phyloP scores from a whole-genome alignment of 306 rosid genomes.

The Canavalia gladiata region DNA sequence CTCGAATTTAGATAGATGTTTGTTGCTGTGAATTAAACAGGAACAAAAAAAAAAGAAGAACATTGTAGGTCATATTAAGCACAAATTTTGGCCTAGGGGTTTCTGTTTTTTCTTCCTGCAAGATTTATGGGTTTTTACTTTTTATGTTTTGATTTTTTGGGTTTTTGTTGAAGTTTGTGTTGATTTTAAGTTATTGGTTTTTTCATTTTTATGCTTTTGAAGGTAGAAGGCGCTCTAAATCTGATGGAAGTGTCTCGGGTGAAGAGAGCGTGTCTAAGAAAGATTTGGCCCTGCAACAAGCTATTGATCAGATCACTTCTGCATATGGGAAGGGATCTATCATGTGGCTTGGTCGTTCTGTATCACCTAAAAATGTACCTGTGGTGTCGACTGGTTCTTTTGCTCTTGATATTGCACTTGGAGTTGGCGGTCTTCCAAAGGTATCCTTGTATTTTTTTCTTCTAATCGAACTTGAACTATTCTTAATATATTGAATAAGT shows the following conservation, averaged over 20 bases:
- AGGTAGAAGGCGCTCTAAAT: slow-evolving; percentile 73
- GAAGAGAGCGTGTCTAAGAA: slow-evolving; percentile 85
- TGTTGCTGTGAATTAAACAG: slow-evolving; percentile 8
- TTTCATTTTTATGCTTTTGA: slow-evolving; percentile 19
- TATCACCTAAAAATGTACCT: slow-evolving; percentile 64
- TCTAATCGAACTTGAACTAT: slow-evolving; percentile 9
- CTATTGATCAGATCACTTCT: slow-evolving; percentile 90
- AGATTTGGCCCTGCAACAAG: slow-evolving; percentile 87
- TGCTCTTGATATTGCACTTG: slow-evolving; percentile 86
- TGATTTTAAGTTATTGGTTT: not conserved
- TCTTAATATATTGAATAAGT: not conserved
- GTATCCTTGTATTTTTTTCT: slow-evolving; percentile 52
- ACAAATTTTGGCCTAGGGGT: not conserved
- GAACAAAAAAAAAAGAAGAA: not conserved
- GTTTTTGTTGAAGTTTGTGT: slow-evolving; percentile 24
- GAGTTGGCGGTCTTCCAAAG: slow-evolving; percentile 92
- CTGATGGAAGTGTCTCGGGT: slow-evolving; percentile 73
- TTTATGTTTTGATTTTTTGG: not conserved
- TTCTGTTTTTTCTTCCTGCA: not conserved
- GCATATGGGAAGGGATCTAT: slow-evolving; percentile 93
- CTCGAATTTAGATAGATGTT: slow-evolving; percentile 3
- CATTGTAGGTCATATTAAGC: not conserved
- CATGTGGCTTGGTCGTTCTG: slow-evolving; percentile 96
- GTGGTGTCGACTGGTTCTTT: slow-evolving; percentile 91
- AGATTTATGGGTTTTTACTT: not conserved